A percentile compares a stretch with the other conserved stretches of the same genome.
phyloP scores from a whole-genome alignment of 306 rosid genomes.

The Nissolia schottii region DNA sequence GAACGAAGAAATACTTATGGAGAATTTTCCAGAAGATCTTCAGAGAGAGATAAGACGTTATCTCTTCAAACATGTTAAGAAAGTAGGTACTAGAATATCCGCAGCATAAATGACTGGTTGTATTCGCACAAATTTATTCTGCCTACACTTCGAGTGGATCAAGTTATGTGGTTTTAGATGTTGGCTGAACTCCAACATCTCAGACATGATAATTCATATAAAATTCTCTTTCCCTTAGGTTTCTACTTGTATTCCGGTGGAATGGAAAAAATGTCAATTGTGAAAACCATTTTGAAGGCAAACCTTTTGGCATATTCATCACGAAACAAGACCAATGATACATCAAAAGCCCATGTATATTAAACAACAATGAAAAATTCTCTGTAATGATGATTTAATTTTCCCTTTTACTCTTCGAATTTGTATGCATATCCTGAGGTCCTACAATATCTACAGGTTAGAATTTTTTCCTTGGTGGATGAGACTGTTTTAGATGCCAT shows the following conservation, averaged over 20 bases:
- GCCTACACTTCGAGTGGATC: background rate
- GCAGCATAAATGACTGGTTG: background rate
- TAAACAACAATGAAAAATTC: background rate
- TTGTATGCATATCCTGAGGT: no score
- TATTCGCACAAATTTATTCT: background rate
- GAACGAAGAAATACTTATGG: conserved; percentile 67
- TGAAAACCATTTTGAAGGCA: background rate
- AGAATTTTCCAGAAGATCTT: conserved; percentile 82
- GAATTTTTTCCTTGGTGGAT: conserved; percentile 69
- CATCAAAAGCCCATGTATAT: background rate
- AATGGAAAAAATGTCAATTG: background rate
- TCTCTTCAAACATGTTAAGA: conserved; percentile 44
- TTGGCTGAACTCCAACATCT: background rate
- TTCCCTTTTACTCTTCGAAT: no score
- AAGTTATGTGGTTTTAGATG: background rate
- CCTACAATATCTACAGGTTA: conserved; percentile 44
- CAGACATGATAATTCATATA: background rate
- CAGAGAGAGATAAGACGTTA: conserved; percentile 82
- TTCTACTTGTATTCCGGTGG: background rate
- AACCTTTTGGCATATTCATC: background rate
- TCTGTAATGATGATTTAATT: background rate
- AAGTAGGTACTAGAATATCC: conserved; percentile 13
- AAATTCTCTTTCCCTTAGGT: background rate
- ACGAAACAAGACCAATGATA: background rate
- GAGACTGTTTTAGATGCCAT: conserved; percentile 69